Conservation (phyloP, 2,329 filamentous ascomycete species). For the Diaporthe ampelina region DNA sequence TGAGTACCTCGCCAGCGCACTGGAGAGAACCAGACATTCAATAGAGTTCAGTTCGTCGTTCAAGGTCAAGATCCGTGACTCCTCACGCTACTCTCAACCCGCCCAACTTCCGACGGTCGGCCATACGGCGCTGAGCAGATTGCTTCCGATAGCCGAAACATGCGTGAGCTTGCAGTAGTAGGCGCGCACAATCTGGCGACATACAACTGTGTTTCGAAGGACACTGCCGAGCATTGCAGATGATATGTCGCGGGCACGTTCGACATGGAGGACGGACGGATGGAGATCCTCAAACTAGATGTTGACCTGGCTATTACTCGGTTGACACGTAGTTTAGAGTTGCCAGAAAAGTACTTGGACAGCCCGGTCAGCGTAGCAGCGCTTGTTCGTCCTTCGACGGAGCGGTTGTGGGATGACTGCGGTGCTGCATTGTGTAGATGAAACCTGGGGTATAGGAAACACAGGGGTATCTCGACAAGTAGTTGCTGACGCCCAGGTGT, state of each 20-base stretch:
- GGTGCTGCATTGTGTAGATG: constrained; percentile 24
- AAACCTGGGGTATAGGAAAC: constrained; percentile 32
- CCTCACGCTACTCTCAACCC: background rate
- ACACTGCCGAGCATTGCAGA: background rate
- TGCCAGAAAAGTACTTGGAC: background rate
- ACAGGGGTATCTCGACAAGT: constrained; percentile 26
- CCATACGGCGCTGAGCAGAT: background rate
- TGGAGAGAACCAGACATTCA: background rate
- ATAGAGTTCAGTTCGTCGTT: background rate
- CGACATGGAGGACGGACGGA: background rate
- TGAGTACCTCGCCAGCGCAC: background rate
- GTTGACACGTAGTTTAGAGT: background rate
- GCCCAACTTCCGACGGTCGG: background rate
- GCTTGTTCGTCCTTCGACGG: constrained; percentile 19
- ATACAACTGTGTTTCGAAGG: constrained; percentile 6
- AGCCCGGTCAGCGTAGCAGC: constrained; percentile 14
- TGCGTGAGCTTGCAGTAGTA: background rate
- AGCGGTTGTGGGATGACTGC: constrained; percentile 11
- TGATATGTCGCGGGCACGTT: background rate
- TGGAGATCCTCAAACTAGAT: background rate
- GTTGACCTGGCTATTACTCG: constrained; percentile 10
- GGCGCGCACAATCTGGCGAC: background rate
- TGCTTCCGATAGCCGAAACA: constrained; percentile 4
- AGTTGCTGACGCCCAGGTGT: background rate
- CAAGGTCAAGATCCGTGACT: background rate